phyloP scores from a whole-genome alignment of 331 rosid genomes.

The Quercus tomentella region DNA sequence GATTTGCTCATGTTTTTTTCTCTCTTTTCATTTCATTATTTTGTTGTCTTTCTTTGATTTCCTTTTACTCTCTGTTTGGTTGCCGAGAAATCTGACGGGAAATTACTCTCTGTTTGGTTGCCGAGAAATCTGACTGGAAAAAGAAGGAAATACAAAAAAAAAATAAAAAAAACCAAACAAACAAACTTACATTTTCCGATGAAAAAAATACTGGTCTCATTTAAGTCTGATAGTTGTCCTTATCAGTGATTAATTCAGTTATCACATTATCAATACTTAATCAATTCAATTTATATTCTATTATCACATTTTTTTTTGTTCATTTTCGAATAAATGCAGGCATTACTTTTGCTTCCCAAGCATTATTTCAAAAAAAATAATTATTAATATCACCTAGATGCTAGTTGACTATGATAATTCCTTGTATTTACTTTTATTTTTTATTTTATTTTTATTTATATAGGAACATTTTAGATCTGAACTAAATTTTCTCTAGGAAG shows the following conservation, averaged over 20 bases:
- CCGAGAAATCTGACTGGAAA: not conserved
- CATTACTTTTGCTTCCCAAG: too few relatives aligned
- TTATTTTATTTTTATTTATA: too few relatives aligned
- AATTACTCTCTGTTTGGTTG: not conserved
- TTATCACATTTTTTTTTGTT: too few relatives aligned
- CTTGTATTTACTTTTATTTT: too few relatives aligned
- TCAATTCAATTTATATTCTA: not conserved
- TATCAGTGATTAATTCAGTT: not conserved
- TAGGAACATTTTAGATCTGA: not conserved
- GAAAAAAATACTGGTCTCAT: not conserved
- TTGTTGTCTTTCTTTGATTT: not conserved
- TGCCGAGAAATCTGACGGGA: not conserved
- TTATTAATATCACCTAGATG: too few relatives aligned
- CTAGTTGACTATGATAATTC: not conserved
- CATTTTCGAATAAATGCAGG: too few relatives aligned
- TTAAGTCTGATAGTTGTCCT: not conserved
- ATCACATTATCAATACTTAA: not conserved
- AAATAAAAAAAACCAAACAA: too few relatives aligned
- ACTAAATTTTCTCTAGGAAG: not conserved
- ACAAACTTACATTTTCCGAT: not conserved
- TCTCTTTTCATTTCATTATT: not conserved
- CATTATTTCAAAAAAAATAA: too few relatives aligned
- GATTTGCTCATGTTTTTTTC: too few relatives aligned
- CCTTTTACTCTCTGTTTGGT: not conserved
- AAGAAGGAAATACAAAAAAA: too few relatives aligned